These are phyloP conservation scores for Aspergillus neotritici DNA, from an alignment of 2,329 filamentous ascomycete genomes.

Conservation along the genomic window DNA sequence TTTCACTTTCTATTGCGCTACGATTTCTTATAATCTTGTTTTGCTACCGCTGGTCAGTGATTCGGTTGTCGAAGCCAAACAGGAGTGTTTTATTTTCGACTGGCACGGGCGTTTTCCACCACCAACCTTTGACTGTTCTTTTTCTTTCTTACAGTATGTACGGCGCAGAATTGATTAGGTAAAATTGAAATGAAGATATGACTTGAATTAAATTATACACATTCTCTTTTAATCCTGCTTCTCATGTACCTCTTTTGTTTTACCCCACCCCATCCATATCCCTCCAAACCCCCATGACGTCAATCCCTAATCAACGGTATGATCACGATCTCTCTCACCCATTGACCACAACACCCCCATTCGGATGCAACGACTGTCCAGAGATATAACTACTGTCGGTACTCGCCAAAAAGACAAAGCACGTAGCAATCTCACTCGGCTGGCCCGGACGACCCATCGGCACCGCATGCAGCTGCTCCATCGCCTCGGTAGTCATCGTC, in stretches of 20 bases:
- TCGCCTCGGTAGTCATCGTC: slow-evolving; percentile 64
- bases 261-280: neutral
- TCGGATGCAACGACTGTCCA: slow-evolving; percentile 65
- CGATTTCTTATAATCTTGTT: slow-evolving; percentile 1
- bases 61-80: slow-evolving; percentile 6
- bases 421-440: slow-evolving; percentile 74
- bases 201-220: neutral
- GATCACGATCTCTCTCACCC: slow-evolving; percentile 18
- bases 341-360: slow-evolving; percentile 54
- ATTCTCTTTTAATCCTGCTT: neutral
- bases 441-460: slow-evolving; percentile 75
- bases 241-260: neutral
- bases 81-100: slow-evolving; percentile 10
- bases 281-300: too few relatives aligned
- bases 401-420: slow-evolving; percentile 74
- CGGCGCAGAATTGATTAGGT: slow-evolving; percentile 1
- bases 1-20: slow-evolving; percentile 7
- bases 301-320: too few relatives aligned
- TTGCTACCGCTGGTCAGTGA: too few relatives aligned
- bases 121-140: slow-evolving; percentile 2
- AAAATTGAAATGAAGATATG: slow-evolving; percentile 5
- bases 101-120: slow-evolving; percentile 14
- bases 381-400: slow-evolving; percentile 67
- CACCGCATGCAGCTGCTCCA: slow-evolving; percentile 63
- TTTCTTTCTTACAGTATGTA: neutral